Evolutionary conservation across 2,329 filamentous ascomycete genomes (phyloP), one percentile per base, ranked within the genome.

Genomic region (Phialocephala sp.): DNA sequence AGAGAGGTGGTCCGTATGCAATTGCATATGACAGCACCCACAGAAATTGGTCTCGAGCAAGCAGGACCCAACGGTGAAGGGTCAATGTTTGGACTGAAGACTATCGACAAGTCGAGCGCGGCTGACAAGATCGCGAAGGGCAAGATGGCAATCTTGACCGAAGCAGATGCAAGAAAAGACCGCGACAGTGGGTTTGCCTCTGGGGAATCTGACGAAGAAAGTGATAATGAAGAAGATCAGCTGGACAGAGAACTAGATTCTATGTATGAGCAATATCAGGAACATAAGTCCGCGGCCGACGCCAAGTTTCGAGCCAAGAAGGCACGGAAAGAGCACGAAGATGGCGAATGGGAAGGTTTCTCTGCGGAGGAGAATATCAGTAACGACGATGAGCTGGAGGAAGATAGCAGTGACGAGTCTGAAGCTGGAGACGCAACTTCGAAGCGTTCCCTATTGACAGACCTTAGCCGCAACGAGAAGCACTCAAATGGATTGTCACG

Each of bases 1-100:
- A 95, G 92, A 72, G 95, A 98, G 70, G 93, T 98, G 66, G 85
- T 97, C n/a, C 89, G 95, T 39, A 91, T 99, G 90, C 95, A 99
- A 79, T 88, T 99, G 82, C 90, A 97, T 80, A 99, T 99, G 95
- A 90, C 90, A 1, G 91, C 93, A 0, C 95, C 95, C 8, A 95
- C 93, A 84, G 95, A 99, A 70, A 97, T 99, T 69, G 95, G 95
- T 74, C 87, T 97, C 80, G 95, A 97, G 76, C 93, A 95, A 78
- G 81, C 86, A 27, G 92, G 92, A 0, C 91, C 92, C 0, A 83
- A 87, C 59, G 94, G 92, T 27, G 89, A 93, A 50, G 91, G 93
- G 55, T 84, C 91, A 35, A 95, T 97, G 83, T 99, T 99, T 77
- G 88, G 88, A 2, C 84, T 98, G 56, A 97, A 93, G 77, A 82